A percentile compares a stretch with the other conserved stretches of the same genome.
These are phyloP conservation scores for Syzygium aromaticum DNA, from an alignment of 345 rosid genomes.

Conservation along the genomic window DNA sequence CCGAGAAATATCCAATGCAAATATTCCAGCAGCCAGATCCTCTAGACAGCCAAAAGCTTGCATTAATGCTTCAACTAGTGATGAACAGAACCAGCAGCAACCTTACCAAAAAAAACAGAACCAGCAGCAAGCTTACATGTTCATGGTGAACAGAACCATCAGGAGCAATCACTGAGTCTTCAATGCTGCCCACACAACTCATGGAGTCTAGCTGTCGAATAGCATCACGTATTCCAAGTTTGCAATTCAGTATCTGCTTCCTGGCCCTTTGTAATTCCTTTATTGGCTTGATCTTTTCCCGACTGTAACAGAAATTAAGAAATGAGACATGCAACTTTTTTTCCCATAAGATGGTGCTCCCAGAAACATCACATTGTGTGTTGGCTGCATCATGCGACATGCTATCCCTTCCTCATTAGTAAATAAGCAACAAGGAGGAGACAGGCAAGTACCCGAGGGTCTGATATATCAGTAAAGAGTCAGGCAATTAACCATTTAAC, in stretches of 20 bases:
- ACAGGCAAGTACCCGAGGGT: neutral
- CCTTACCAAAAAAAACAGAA: constrained; percentile 38
- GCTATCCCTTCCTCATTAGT: neutral
- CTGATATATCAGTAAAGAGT: neutral
- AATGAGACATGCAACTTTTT: neutral
- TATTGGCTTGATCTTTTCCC: constrained; percentile 91
- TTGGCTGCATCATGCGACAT: neutral
- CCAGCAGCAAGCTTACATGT: constrained; percentile 39
- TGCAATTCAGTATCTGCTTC: constrained; percentile 80
- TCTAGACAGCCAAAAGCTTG: neutral
- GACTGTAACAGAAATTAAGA: constrained; percentile 30
- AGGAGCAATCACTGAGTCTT: constrained; percentile 73
- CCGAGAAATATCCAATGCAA: neutral
- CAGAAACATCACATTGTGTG: neutral
- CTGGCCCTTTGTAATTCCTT: constrained; percentile 82
- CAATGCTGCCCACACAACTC: constrained; percentile 78
- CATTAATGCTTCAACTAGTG: neutral
- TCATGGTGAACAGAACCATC: constrained; percentile 97
- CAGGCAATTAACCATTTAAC: neutral
- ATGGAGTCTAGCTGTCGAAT: constrained; percentile 72
- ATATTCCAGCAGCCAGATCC: neutral
- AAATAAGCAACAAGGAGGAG: neutral
- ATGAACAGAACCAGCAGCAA: neutral
- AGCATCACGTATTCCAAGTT: constrained; percentile 89
- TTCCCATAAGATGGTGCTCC: neutral